phyloP scores from a whole-genome alignment of 805 yeast genomes.

The Myxozyma mucilagina region DNA sequence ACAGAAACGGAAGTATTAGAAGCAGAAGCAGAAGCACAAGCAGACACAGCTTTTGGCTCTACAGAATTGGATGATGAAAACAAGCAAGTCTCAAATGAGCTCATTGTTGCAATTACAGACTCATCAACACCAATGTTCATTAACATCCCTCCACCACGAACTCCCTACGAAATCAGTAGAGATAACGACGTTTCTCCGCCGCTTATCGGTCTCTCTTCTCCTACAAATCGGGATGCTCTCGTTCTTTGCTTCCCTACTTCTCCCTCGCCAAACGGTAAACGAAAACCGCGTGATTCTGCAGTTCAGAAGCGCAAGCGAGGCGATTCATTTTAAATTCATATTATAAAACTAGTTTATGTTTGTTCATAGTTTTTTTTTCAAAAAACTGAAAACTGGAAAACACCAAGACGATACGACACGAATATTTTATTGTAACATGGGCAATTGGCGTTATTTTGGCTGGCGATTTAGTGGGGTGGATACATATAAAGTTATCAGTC shows the following conservation, averaged over 20 bases:
- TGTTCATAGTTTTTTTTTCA: not conserved
- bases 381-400: not conserved
- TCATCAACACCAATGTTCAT: not conserved
- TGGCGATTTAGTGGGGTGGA: not conserved
- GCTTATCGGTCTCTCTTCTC: slow-evolving; percentile 15
- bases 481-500: too few species aligned
- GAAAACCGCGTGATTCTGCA: not conserved
- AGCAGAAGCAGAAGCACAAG: too few species aligned
- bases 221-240: slow-evolving; percentile 3
- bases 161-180: not conserved
- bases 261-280: slow-evolving; percentile 12
- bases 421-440: too few species aligned
- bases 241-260: slow-evolving; percentile 10
- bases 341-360: not conserved
- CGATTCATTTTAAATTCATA: not conserved
- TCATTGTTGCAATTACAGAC: too few species aligned
- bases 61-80: too few species aligned
- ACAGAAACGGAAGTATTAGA: too few species aligned
- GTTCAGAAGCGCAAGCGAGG: slow-evolving; percentile 10
- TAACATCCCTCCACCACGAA: slow-evolving; percentile 6
- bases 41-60: too few species aligned
- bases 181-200: slow-evolving; percentile 19
- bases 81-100: too few species aligned
- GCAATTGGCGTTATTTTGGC: not conserved
- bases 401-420: not conserved